These are phyloP conservation scores for Pyricularia pennisetigena DNA, from an alignment of 2,329 filamentous ascomycete species.

Conservation along the genomic window DNA sequence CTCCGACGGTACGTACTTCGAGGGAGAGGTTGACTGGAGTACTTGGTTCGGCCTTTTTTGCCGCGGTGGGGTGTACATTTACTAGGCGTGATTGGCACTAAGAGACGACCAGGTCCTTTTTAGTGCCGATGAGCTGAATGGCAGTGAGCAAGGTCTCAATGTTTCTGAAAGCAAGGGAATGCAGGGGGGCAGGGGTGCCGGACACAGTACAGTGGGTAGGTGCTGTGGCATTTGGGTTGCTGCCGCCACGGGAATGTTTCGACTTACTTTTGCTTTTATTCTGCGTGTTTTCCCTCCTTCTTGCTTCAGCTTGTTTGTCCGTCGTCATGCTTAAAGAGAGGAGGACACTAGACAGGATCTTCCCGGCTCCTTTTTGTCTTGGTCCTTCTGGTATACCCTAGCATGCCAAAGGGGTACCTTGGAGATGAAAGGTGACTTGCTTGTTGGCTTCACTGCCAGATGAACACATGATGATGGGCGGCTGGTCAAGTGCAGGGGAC, in stretches of 20 bases:
- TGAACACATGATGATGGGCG: not conserved
- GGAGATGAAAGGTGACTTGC: not conserved
- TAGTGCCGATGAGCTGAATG: slow-evolving; percentile 1
- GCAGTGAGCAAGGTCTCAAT: not conserved
- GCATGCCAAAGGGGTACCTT: not conserved
- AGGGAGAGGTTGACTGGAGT: not conserved
- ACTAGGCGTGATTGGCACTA: not conserved
- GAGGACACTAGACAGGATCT: not conserved
- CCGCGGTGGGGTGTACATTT: not conserved
- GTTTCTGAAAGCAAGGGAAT: not conserved
- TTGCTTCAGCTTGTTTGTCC: not conserved
- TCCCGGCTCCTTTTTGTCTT: not conserved
- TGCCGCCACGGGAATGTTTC: slow-evolving; percentile 1
- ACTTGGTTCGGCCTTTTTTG: not conserved
- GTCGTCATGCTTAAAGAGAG: not conserved
- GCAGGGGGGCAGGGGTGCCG: not conserved
- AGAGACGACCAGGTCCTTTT: not conserved
- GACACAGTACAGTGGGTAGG: not conserved
- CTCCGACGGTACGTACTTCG: not conserved
- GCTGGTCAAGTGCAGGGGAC: not conserved
- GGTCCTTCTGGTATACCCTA: not conserved
- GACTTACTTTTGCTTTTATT: not conserved
- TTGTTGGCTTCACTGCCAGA: not conserved
- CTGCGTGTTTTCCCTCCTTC: not conserved
- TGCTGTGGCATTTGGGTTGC: slow-evolving; percentile 1